These are phyloP conservation scores for Haberlea rhodopensis DNA, from an alignment of 257 asterid genomes.

Conservation along the genomic window DNA sequence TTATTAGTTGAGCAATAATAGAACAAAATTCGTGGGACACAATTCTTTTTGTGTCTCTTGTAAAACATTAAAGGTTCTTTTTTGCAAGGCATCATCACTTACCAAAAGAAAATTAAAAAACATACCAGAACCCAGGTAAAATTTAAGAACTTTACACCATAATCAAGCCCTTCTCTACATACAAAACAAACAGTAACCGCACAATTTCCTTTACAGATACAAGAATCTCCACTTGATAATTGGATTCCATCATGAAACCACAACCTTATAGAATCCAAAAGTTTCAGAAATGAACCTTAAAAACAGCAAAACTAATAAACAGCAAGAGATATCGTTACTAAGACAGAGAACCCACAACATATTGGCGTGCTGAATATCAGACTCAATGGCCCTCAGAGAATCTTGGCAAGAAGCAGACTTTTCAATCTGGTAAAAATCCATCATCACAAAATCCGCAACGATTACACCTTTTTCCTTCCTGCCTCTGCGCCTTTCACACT, in stretches of 20 bases:
- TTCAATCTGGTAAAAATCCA: constrained; percentile 42
- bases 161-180: not conserved
- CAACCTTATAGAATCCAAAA: constrained; percentile 3
- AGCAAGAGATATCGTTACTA: not conserved
- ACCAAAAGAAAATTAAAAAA: not conserved
- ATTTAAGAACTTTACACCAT: constrained; percentile 4
- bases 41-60: not conserved
- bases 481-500: not conserved
- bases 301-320: not conserved
- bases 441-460: constrained; percentile 26
- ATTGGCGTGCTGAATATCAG: constrained; percentile 61
- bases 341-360: constrained; percentile 38
- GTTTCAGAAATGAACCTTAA: not conserved
- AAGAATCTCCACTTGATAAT: not conserved
- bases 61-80: not conserved
- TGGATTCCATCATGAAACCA: not conserved
- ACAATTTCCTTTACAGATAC: not conserved
- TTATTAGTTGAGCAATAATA: not conserved
- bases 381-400: constrained; percentile 45
- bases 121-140: not conserved
- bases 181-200: not conserved
- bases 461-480: constrained; percentile 5
- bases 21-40: not conserved
- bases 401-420: constrained; percentile 46
- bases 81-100: not conserved